Base-by-base conservation (phyloP, 768 basidiomycete species). In the Mrakia frigida region DNA sequence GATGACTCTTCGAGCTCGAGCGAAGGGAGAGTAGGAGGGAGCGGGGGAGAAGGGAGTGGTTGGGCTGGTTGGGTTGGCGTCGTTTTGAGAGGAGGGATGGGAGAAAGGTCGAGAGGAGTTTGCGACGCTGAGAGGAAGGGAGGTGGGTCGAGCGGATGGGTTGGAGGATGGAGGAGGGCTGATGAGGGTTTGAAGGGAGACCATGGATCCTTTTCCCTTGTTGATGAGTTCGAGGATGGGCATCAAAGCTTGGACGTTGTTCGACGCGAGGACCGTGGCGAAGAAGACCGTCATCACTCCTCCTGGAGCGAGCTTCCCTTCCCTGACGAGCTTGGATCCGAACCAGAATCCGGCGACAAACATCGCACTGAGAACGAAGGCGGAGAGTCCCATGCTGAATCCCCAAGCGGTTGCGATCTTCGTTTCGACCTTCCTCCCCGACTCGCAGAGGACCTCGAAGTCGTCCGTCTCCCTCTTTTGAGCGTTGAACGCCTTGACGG, bases 271-370 rank as follows among this genome's bases (percentile, higher is more conserved):
- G 31, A 98, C 85, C 82, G 93, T 94, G 0, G 96, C 94, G 95
- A 96, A 98, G 83, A 98, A 99, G 71, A 95, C 93, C n/a, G 91
- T 90, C 90, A 94, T 95, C 78, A 98, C 91, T 50, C 90, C 88
- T 0, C 93, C 93, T 0, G 91, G 85, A 5, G 84, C 84, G 73
- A 88, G 86, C 78, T 86, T 88, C 23, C 91, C 91, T 18, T 90
- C 86, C n/a, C 89, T 84, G n/a, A 99, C 93, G 71, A 97, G 87
- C 81, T 91, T 90, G 3, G 91, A 87, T 18, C 95, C 96, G 81
- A 90, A 98, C 94, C 96, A 98, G 84, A 98, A 98, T 0, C 90
- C 94, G 81, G 94, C 91, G 11, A 98, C 93, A 84, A 98, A 99
- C 89, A 97, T 95, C 37, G 88, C 88, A 87, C 94, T 90, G 80